Evolutionary conservation across 2,329 filamentous ascomycete species (phyloP).

Genomic region (Chaetomium globosum): DNA sequence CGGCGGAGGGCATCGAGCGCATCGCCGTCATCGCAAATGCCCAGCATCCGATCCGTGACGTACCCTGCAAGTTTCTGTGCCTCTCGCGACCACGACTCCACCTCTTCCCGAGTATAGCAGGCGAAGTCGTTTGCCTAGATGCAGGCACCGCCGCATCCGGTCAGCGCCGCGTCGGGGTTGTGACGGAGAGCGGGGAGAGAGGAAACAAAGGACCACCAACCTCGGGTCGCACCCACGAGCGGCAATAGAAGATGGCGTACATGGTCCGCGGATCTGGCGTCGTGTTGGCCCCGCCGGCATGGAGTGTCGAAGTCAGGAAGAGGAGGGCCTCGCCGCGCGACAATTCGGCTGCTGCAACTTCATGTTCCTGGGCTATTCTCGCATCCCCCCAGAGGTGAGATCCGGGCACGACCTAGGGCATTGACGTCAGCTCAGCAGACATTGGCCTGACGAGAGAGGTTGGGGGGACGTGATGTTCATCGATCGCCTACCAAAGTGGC

Average conservation of each 20-base stretch:
- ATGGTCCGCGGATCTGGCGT: slow-evolving; percentile 9
- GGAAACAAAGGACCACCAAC: slow-evolving; percentile 3
- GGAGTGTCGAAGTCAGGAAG: slow-evolving; percentile 3
- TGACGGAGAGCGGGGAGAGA: not conserved
- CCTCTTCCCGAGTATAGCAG: slow-evolving; percentile 7
- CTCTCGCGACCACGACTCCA: slow-evolving; percentile 4
- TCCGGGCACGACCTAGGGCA: slow-evolving; percentile 8
- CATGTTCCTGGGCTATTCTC: slow-evolving; percentile 4
- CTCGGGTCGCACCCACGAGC: slow-evolving; percentile 5
- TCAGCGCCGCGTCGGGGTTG: slow-evolving; percentile 5
- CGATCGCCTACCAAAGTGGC: slow-evolving; percentile 6
- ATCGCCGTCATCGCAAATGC: slow-evolving; percentile 9
- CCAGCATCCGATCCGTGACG: slow-evolving; percentile 3
- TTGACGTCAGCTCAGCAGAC: slow-evolving; percentile 6
- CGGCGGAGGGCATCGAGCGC: slow-evolving; percentile 7
- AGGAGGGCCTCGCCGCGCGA: slow-evolving; percentile 6
- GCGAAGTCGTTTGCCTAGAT: slow-evolving; percentile 2
- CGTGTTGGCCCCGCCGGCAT: slow-evolving; percentile 4
- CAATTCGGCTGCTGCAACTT: slow-evolving; percentile 6
- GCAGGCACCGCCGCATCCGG: not conserved
- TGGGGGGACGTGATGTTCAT: slow-evolving; percentile 1
- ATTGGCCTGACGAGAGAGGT: not conserved
- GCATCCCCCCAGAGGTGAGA: slow-evolving; percentile 8
- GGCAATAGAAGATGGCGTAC: slow-evolving; percentile 5
- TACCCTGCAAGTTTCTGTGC: slow-evolving; percentile 7